These are phyloP conservation scores for Candida xiaguanensis DNA, from an alignment of 805 yeast genomes.

Conservation along the genomic window DNA sequence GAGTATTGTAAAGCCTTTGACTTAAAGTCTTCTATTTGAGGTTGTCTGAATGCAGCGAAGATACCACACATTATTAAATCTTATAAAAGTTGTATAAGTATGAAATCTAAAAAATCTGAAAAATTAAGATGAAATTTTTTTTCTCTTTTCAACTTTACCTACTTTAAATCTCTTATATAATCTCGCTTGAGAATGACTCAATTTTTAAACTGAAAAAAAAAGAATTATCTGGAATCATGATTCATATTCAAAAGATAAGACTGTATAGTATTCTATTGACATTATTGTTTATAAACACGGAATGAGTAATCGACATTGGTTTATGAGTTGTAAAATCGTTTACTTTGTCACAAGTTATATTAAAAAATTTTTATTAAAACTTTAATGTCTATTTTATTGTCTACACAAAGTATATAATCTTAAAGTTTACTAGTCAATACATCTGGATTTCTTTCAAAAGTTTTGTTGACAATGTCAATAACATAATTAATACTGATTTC, in stretches of 20 bases:
- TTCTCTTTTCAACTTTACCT: not conserved
- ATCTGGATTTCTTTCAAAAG: conserved; percentile 14
- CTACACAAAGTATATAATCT: not conserved
- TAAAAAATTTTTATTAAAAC: no score
- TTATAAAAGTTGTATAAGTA: not conserved
- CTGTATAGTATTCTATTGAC: no score
- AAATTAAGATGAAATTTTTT: conserved; percentile 3
- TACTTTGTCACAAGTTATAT: no score
- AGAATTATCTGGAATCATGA: not conserved
- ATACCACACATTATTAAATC: conserved; percentile 84
- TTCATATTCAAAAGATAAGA: no score
- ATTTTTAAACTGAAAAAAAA: not conserved
- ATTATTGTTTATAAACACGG: no score
- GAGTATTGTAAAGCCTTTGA: conserved; percentile 85
- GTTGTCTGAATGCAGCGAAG: conserved; percentile 85
- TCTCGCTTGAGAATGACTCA: conserved; percentile 1
- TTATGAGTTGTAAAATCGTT: no score
- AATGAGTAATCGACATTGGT: no score
- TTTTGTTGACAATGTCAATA: conserved; percentile 33
- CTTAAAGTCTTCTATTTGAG: conserved; percentile 76
- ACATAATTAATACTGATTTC: conserved; percentile 24
- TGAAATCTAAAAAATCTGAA: not conserved
- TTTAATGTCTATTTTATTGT: not conserved
- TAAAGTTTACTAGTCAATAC: conserved; percentile 13
- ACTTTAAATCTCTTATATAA: not conserved